Percentiles rank a stretch among this genome's conserved stretches.
Conservation (phyloP, 1,284 basidiomycete species). For the Phylloboletellus chloephorus region DNA sequence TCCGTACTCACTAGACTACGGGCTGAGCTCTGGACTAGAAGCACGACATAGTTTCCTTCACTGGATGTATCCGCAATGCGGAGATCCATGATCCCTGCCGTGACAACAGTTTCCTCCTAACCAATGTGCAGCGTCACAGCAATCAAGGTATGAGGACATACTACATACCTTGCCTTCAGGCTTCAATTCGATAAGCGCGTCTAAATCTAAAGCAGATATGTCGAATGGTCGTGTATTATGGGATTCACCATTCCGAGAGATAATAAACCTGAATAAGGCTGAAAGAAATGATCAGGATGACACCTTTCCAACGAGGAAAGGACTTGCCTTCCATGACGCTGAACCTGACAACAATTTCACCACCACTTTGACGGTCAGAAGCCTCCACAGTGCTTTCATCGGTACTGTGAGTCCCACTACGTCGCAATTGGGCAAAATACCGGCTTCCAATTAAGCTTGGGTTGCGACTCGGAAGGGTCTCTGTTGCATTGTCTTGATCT, state of each 20-base stretch:
- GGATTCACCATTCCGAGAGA: conserved; percentile 34
- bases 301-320: neutral
- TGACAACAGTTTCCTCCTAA: conserved; percentile 69
- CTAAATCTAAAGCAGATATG: conserved; percentile 56
- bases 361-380: conserved; percentile 24
- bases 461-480: conserved; percentile 44
- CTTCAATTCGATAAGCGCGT: conserved; percentile 61
- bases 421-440: conserved; percentile 64
- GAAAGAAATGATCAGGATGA: conserved; percentile 1
- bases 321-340: conserved; percentile 52
- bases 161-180: conserved; percentile 60
- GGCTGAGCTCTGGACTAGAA: conserved; percentile 48
- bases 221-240: conserved; percentile 45
- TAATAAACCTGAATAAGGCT: conserved; percentile 43
- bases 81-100: conserved; percentile 58
- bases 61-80: conserved; percentile 44
- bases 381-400: conserved; percentile 28
- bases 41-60: conserved; percentile 34
- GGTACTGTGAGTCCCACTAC: conserved; percentile 39
- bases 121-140: conserved; percentile 7
- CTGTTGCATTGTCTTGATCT: conserved; percentile 28
- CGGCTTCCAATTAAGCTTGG: conserved; percentile 78
- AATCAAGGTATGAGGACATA: conserved; percentile 1
- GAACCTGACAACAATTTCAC: conserved; percentile 50
- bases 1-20: conserved; percentile 45